Percentiles rank a stretch among this genome's conserved stretches.
Evolutionary conservation across 441 rosid genomes (phyloP).

Genomic region (Populus trichocarpa): DNA sequence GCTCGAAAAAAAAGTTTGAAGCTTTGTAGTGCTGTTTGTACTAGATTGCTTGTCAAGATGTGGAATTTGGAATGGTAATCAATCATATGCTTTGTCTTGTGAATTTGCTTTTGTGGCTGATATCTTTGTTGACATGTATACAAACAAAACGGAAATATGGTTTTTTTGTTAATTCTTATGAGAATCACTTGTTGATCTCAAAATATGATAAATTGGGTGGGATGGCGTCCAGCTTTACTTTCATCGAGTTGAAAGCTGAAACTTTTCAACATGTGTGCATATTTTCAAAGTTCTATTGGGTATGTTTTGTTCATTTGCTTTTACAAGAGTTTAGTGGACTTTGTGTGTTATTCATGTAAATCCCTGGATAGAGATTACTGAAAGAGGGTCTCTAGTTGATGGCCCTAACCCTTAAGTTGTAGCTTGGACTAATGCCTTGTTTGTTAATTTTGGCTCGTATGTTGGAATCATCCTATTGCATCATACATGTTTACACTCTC

Average conservation of each 20-base stretch:
- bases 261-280: neutral
- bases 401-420: neutral
- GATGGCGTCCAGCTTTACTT: neutral
- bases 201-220: no score
- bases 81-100: no score
- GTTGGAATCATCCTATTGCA: neutral
- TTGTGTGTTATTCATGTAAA: neutral
- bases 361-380: neutral
- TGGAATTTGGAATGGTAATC: no score
- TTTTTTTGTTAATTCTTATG: neutral
- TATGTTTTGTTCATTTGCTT: neutral
- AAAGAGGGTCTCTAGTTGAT: neutral
- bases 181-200: neutral
- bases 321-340: neutral
- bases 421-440: neutral
- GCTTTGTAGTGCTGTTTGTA: no score
- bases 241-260: neutral
- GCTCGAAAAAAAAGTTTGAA: no score
- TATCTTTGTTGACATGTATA: neutral
- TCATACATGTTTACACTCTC: neutral
- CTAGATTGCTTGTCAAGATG: no score
- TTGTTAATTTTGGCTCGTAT: neutral
- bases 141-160: neutral
- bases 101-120: neutral
- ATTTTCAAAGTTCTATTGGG: neutral